Percentiles rank a stretch among this genome's conserved stretches.
Conservation (phyloP, 768 basidiomycete genomes). For the Fibroporia radiculosa region DNA sequence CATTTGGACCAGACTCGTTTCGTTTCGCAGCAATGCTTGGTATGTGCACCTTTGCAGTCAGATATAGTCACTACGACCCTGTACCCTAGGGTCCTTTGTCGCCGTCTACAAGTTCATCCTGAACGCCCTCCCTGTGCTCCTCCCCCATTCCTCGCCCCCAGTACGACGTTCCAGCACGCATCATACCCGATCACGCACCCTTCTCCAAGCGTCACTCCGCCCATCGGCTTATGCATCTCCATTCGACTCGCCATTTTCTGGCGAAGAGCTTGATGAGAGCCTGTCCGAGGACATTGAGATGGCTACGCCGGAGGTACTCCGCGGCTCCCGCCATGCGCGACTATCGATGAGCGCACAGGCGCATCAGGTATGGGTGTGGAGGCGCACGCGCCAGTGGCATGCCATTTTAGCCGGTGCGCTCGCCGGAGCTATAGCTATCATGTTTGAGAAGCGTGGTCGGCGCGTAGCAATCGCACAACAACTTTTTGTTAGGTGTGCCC, state of each 20-base stretch:
- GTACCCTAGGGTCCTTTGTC: constrained; percentile 64
- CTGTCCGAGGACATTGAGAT: constrained; percentile 17
- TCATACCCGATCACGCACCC: constrained; percentile 18
- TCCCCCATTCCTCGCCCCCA: constrained; percentile 32
- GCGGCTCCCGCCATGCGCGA: constrained; percentile 29
- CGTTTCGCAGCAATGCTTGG: constrained; percentile 88
- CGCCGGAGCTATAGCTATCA: constrained; percentile 64
- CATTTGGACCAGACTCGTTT: constrained; percentile 78
- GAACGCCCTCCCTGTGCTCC: constrained; percentile 67
- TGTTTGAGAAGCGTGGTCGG: constrained; percentile 66
- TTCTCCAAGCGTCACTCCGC: constrained; percentile 3
- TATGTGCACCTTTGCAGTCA: too few relatives aligned
- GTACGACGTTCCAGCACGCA: constrained; percentile 22
- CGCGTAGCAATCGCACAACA: constrained; percentile 75
- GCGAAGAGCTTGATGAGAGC: constrained; percentile 12
- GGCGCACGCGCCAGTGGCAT: constrained; percentile 70
- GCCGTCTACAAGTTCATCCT: constrained; percentile 73
- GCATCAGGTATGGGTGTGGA: constrained; percentile 54
- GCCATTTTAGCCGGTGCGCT: constrained; percentile 71
- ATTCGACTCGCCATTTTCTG: constrained; percentile 9
- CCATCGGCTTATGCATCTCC: not conserved
- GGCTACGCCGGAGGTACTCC: constrained; percentile 3
- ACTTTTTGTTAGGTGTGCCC: constrained; percentile 73
- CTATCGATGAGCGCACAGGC: constrained; percentile 58
- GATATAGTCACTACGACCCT: too few relatives aligned